Conservation (phyloP, 2,329 filamentous ascomycete genomes). For the Arthrinium puccinioides region DNA sequence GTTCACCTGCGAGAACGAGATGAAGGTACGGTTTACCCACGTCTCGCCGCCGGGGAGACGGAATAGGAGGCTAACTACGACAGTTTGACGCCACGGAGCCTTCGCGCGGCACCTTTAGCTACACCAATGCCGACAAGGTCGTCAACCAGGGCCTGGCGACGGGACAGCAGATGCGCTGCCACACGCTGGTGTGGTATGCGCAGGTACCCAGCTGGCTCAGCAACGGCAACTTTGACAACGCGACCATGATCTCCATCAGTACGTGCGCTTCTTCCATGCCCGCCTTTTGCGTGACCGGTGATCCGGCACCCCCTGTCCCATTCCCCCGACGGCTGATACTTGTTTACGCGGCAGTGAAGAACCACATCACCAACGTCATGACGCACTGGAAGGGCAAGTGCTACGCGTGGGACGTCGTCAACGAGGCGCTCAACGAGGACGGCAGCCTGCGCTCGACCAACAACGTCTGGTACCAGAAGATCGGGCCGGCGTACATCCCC, state of each 20-base stretch:
- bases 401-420: conserved; percentile 50
- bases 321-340: too few species aligned
- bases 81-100: conserved; percentile 55
- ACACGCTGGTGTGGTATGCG: conserved; percentile 40
- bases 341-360: conserved; percentile 42
- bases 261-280: neutral
- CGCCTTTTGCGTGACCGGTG: too few species aligned
- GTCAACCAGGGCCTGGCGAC: conserved; percentile 32
- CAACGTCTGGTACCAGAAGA: conserved; percentile 38
- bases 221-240: too few species aligned
- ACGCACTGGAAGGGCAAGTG: conserved; percentile 40
- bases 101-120: conserved; percentile 50
- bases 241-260: too few species aligned
- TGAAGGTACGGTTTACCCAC: conserved; percentile 28
- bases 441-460: conserved; percentile 36
- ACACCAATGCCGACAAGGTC: conserved; percentile 46
- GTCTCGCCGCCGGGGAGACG: too few species aligned
- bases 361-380: conserved; percentile 42
- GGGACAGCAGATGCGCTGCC: conserved; percentile 47
- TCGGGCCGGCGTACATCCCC: conserved; percentile 45
- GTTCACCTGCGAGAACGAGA: conserved; percentile 52
- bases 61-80: too few species aligned
- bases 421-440: conserved; percentile 50
- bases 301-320: too few species aligned
- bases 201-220: conserved; percentile 47